Percentiles rank a stretch among this genome's conserved stretches.
These are phyloP conservation scores for Adansonia gregorii DNA, from an alignment of 441 rosid species.

Conservation along the genomic window DNA sequence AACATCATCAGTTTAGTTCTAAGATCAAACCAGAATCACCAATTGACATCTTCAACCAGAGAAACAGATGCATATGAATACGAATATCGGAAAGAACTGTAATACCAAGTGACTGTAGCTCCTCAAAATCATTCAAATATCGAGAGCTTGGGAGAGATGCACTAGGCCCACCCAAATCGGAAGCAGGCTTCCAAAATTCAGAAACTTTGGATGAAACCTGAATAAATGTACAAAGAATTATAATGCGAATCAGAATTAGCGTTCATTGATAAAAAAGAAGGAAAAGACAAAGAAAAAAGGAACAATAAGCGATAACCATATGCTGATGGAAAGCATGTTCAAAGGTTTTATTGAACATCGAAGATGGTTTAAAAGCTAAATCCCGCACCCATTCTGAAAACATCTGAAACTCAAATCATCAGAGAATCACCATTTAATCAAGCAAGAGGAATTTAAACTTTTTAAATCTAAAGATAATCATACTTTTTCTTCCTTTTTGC, in stretches of 20 bases:
- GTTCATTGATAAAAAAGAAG: slow-evolving; percentile 17
- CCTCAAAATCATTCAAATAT: slow-evolving; percentile 95
- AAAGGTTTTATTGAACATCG: slow-evolving; percentile 71
- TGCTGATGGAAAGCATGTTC: slow-evolving; percentile 72
- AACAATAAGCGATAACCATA: slow-evolving; percentile 48
- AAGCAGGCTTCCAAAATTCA: slow-evolving; percentile 85
- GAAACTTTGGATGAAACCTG: slow-evolving; percentile 80
- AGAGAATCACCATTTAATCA: slow-evolving; percentile 33
- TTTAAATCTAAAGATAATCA: slow-evolving; percentile 18
- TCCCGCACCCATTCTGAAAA: slow-evolving; percentile 70
- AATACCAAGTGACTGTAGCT: slow-evolving; percentile 87
- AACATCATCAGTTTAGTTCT: background rate
- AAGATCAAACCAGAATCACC: slow-evolving; percentile 15
- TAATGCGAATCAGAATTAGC: slow-evolving; percentile 29
- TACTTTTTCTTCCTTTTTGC: slow-evolving; percentile 3
- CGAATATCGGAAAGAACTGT: background rate
- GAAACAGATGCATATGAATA: background rate
- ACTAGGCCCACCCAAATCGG: slow-evolving; percentile 59
- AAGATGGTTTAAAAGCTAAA: slow-evolving; percentile 75
- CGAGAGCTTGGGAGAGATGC: slow-evolving; percentile 72
- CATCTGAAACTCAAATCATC: slow-evolving; percentile 52
- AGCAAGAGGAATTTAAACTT: slow-evolving; percentile 25
- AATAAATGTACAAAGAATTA: slow-evolving; percentile 31
- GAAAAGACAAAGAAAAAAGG: slow-evolving; percentile 22
- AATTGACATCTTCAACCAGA: slow-evolving; percentile 15